Conservation (phyloP, 805 yeast species). For the Wickerhamomyces tratensis region DNA sequence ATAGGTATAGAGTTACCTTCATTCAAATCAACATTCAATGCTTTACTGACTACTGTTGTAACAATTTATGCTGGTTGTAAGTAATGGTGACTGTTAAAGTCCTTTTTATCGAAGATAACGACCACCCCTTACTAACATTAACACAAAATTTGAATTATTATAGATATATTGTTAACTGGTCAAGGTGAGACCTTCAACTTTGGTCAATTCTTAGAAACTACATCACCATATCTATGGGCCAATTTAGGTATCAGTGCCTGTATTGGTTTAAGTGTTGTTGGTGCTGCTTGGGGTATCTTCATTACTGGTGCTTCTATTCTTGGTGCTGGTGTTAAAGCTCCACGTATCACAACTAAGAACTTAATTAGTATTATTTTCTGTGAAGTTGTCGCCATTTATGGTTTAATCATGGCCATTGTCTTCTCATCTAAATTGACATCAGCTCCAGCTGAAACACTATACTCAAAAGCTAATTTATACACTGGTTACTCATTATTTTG, state of each 20-base stretch:
- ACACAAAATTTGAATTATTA: too few relatives aligned
- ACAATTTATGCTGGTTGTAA: conserved; percentile 17
- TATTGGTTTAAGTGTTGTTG: conserved; percentile 89
- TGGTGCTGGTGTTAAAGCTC: conserved; percentile 98
- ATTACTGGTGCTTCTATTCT: conserved; percentile 89
- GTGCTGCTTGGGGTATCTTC: conserved; percentile 99
- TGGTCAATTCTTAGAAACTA: conserved; percentile 74
- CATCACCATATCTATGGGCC: conserved; percentile 98
- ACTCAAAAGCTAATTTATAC: conserved; percentile 77
- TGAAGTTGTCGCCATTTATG: conserved; percentile 98
- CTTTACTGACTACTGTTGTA: conserved; percentile 8
- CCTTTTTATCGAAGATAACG: too few relatives aligned
- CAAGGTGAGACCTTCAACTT: conserved; percentile 88
- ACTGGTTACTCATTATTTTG: conserved; percentile 95
- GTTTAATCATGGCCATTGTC: conserved; percentile 94
- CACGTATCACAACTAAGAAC: conserved; percentile 94
- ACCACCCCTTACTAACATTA: too few relatives aligned
- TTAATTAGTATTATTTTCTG: conserved; percentile 95
- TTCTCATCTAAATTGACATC: conserved; percentile 84
- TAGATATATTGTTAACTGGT: conserved; percentile 63
- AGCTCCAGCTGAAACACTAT: conserved; percentile 47
- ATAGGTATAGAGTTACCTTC: conserved; percentile 12
- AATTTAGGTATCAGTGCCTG: conserved; percentile 80
- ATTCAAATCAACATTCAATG: conserved; percentile 6
- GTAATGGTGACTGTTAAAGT: conserved; percentile 1